Evolutionary conservation across 805 yeast genomes (phyloP), one percentile per base, ranked within the genome.

Genomic region (Ogataea paraovalis): DNA sequence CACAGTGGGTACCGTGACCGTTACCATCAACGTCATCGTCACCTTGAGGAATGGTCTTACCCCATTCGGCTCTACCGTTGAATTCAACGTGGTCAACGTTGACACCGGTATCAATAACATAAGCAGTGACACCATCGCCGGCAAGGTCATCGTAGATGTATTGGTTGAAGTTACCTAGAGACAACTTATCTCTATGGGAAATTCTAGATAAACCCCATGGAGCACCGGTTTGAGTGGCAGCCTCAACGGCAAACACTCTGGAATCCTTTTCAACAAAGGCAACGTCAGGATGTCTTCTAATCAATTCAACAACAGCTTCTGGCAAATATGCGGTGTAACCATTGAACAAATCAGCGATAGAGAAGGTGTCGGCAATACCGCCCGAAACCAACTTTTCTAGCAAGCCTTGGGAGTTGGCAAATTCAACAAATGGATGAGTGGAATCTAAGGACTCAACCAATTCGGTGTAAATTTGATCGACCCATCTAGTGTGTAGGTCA

Each of bases 1-100:
- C 96, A 72, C 95, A 88, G 63, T 90, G 97, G 41, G 96, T 88
- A 61, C 97, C 97, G 69, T 90, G 97, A 44, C 97, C 97, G 60
- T 87, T 86, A 45, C 89, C 94, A 65, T 91, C 96, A 39, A 74
- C 60, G 56, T 83, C 89, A 45, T 75, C 76, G 57, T 82, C 88
- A 59, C 83, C 84, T 44, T 67, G 58, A 56, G 95, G 96, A 55
- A 87, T 74, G 48, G 95, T 87, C 43, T 82, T 76, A 57, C 96
- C 96, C 95, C 95, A 87, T 36, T 65, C 64, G 40, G 96, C 96
- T 71, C 97, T 81, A 41, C 91, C 91, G 10, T 72, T 84, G 60
- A 90, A 90, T 61, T 89, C 94, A 32, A 72, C 75, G 66, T 90
- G 97, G 16, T 76, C 70, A 43, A 82, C 74, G 57, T 83, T 80